Conservation (phyloP, 2,329 filamentous ascomycete genomes). For the Penicillium sp. region DNA sequence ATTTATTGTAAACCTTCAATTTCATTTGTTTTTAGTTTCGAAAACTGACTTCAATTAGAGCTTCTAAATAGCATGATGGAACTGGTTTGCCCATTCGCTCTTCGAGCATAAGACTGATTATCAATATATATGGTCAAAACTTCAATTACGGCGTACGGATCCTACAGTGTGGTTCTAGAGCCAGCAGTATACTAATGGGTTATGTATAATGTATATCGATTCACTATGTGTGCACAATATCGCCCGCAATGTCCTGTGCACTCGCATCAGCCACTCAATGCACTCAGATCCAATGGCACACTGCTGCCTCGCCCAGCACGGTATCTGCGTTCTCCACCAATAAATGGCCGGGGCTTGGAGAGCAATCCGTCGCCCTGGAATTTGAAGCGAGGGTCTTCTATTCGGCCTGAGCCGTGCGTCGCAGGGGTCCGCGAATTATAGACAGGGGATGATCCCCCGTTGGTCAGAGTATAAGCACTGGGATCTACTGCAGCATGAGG, state of each 20-base stretch:
- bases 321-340: conserved; percentile 76
- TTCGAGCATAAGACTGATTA: too few species aligned
- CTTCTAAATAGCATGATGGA: too few species aligned
- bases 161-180: background rate
- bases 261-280: conserved; percentile 35
- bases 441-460: conserved; percentile 53
- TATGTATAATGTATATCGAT: conserved; percentile 23
- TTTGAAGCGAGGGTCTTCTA: conserved; percentile 81
- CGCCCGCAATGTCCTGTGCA: conserved; percentile 30
- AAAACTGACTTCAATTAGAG: too few species aligned
- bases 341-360: conserved; percentile 82
- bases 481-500: conserved; percentile 71
- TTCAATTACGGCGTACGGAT: too few species aligned
- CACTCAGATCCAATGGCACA: conserved; percentile 80
- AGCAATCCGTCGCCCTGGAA: conserved; percentile 83
- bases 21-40: too few species aligned
- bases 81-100: too few species aligned
- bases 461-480: conserved; percentile 74
- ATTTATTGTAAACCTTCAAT: too few species aligned
- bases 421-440: conserved; percentile 31
- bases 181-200: background rate
- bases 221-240: conserved; percentile 31
- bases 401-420: conserved; percentile 50
- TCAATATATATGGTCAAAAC: too few species aligned
- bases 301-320: conserved; percentile 90